These are phyloP conservation scores for Quercus engelmannii DNA, from an alignment of 306 rosid genomes.

Conservation along the genomic window DNA sequence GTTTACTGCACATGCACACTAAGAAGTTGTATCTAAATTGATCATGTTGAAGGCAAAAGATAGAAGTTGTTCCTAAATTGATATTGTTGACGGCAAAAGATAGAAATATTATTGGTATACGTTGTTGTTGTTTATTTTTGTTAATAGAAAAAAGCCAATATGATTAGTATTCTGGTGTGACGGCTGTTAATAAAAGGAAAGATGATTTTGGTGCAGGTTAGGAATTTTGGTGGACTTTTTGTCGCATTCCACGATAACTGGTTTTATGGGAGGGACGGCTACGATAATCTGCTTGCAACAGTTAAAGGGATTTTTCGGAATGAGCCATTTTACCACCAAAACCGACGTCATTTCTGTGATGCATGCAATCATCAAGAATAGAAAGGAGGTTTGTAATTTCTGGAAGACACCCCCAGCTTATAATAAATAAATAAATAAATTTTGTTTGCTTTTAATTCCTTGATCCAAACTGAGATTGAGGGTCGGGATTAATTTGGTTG, in stretches of 20 bases:
- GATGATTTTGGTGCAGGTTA: conserved; percentile 38
- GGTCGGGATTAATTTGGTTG: not conserved
- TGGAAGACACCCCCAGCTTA: not conserved
- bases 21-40: too few relatives aligned
- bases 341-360: conserved; percentile 49
- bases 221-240: conserved; percentile 91
- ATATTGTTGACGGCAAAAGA: too few relatives aligned
- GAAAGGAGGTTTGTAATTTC: conserved; percentile 44
- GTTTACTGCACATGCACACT: too few relatives aligned
- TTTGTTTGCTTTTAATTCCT: not conserved
- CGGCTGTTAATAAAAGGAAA: not conserved
- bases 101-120: not conserved
- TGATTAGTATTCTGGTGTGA: too few relatives aligned
- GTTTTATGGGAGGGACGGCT: conserved; percentile 92
- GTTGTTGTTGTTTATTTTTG: too few relatives aligned
- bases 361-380: conserved; percentile 21
- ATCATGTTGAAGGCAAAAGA: too few relatives aligned
- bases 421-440: not conserved
- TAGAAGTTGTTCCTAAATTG: too few relatives aligned
- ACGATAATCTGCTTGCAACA: conserved; percentile 61
- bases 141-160: too few relatives aligned
- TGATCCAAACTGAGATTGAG: not conserved
- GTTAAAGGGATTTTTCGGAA: conserved; percentile 65
- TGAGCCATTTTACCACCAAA: conserved; percentile 55
- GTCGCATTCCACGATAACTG: conserved; percentile 84